phyloP scores from a whole-genome alignment of 2,329 filamentous ascomycete genomes.

The Aspergillus persii region DNA sequence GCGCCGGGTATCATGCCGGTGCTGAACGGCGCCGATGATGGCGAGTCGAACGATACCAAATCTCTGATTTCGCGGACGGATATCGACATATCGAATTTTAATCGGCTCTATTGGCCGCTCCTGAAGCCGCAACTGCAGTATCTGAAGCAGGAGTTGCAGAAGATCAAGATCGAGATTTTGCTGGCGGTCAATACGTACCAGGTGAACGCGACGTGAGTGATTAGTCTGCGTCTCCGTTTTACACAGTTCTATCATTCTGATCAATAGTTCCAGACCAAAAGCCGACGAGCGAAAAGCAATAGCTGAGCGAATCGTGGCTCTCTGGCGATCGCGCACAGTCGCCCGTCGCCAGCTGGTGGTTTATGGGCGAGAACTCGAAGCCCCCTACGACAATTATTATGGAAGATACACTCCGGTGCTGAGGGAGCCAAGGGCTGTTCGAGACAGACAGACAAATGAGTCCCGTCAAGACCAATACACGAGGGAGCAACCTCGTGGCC shows the following conservation, averaged over 20 bases:
- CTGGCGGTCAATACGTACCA: background rate
- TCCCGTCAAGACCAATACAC: background rate
- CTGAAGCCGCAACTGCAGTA: background rate
- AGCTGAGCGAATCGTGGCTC: background rate
- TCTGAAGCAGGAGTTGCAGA: background rate
- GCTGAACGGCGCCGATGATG: background rate
- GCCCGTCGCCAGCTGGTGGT: background rate
- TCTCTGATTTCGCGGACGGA: background rate
- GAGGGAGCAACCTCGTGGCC: background rate
- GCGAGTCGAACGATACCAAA: background rate
- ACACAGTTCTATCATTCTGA: background rate
- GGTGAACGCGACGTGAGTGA: background rate
- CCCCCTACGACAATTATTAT: background rate
- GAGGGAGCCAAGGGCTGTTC: background rate
- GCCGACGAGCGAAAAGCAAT: background rate
- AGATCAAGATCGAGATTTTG: background rate
- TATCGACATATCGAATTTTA: background rate
- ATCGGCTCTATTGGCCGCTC: background rate
- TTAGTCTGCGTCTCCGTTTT: background rate
- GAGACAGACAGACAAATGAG: background rate
- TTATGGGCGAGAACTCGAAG: background rate
- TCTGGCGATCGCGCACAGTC: background rate
- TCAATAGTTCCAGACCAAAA: background rate
- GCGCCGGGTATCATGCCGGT: background rate
- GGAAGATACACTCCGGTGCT: background rate